phyloP scores from a whole-genome alignment of 331 rosid species.

The Arachis monticola region DNA sequence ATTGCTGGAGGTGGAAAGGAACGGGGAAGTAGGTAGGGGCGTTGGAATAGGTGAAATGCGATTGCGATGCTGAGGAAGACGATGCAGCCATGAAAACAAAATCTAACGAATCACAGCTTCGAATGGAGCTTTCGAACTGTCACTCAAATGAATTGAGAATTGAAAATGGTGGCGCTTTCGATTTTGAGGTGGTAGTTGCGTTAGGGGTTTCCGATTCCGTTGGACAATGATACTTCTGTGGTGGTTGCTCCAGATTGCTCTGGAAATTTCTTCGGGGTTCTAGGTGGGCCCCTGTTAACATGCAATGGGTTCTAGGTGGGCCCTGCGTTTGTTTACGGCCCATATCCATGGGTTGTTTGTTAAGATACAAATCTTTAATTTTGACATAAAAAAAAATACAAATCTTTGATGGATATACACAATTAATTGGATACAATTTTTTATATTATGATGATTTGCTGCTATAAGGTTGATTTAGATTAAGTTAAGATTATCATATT shows the following conservation, averaged over 20 bases:
- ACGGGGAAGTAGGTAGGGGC: conserved; percentile 65
- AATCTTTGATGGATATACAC: no score
- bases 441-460: no score
- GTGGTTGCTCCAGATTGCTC: background rate
- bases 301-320: no score
- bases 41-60: conserved; percentile 66
- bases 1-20: conserved; percentile 88
- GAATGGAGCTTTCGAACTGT: background rate
- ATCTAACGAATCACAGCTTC: background rate
- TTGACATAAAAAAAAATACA: no score
- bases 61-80: conserved; percentile 54
- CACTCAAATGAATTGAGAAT: background rate
- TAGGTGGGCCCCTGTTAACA: no score
- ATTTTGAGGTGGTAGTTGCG: background rate
- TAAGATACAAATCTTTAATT: no score
- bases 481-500: no score
- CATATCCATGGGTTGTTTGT: no score
- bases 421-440: no score
- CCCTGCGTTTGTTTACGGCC: no score
- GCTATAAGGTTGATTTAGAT: no score
- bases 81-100: conserved; percentile 57
- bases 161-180: background rate
- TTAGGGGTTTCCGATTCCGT: background rate
- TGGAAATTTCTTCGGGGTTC: background rate
- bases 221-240: background rate